These are phyloP conservation scores for Pleurotus cornucopiae DNA, from an alignment of 768 basidiomycete species.

Conservation along the genomic window DNA sequence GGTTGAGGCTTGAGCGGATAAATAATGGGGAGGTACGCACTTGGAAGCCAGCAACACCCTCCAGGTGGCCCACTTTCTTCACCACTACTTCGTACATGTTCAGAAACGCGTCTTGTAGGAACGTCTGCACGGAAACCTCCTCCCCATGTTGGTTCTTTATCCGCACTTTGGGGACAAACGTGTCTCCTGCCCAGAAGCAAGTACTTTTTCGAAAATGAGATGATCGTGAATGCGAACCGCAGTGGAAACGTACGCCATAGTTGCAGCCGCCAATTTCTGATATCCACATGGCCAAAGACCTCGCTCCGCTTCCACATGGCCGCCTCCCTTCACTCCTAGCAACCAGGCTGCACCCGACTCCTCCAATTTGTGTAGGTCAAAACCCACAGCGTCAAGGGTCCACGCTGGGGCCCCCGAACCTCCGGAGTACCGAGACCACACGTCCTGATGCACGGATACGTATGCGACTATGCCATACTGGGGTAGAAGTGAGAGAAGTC, in stretches of 20 bases:
- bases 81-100: slow-evolving; percentile 71
- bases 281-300: slow-evolving; percentile 95
- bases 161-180: slow-evolving; percentile 73
- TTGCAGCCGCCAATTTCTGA: slow-evolving; percentile 87
- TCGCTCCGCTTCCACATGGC: slow-evolving; percentile 71
- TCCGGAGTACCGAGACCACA: slow-evolving; percentile 93
- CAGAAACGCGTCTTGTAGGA: slow-evolving; percentile 79
- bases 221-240: too few relatives aligned
- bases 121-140: slow-evolving; percentile 68
- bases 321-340: slow-evolving; percentile 70
- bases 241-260: slow-evolving; percentile 67
- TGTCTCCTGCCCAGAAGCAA: slow-evolving; percentile 89
- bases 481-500: slow-evolving; percentile 64
- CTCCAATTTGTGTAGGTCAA: slow-evolving; percentile 77
- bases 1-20: not conserved
- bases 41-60: slow-evolving; percentile 87
- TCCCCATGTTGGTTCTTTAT: slow-evolving; percentile 43
- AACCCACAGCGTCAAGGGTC: slow-evolving; percentile 85
- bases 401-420: slow-evolving; percentile 97
- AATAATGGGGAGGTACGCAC: slow-evolving; percentile 33
- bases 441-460: slow-evolving; percentile 87
- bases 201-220: slow-evolving; percentile 47
- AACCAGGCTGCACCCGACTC: slow-evolving; percentile 87
- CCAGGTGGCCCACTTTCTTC: slow-evolving; percentile 63
- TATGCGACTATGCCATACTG: slow-evolving; percentile 71